Evolutionary conservation across 306 rosid species (phyloP).

Genomic region (Rosa chinensis): DNA sequence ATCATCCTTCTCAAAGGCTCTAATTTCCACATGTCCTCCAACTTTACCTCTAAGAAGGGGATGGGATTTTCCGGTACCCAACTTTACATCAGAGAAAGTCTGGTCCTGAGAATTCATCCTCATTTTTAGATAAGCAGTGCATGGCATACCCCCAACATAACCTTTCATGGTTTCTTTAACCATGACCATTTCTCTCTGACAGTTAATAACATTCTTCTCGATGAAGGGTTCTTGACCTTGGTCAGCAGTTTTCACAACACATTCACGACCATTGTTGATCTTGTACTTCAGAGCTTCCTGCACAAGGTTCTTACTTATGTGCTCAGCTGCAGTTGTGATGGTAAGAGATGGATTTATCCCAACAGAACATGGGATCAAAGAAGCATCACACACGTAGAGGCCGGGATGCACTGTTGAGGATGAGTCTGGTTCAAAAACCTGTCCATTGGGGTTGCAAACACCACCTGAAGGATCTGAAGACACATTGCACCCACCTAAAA

Average conservation of each 20-base stretch:
- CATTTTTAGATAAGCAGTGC: conserved; percentile 26
- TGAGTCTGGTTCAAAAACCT: conserved; percentile 24
- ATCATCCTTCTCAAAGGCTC: conserved; percentile 32
- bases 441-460: conserved; percentile 37
- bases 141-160: conserved; percentile 33
- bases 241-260: not conserved
- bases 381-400: conserved; percentile 39
- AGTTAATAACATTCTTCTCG: conserved; percentile 4
- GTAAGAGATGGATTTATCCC: conserved; percentile 41
- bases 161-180: conserved; percentile 37
- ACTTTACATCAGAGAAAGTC: conserved; percentile 1
- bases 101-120: conserved; percentile 25
- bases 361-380: conserved; percentile 39
- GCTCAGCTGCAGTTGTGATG: conserved; percentile 34
- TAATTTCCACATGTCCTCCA: conserved; percentile 38
- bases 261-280: not conserved
- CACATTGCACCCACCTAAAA: conserved; percentile 39
- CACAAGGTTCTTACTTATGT: conserved; percentile 33
- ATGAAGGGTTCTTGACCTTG: not conserved
- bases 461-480: conserved; percentile 28
- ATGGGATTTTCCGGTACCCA: conserved; percentile 17
- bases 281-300: conserved; percentile 26
- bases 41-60: conserved; percentile 34
- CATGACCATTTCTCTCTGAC: not conserved
- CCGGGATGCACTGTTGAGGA: conserved; percentile 27